A percentile compares a stretch with the other conserved stretches of the same genome.
phyloP scores from a whole-genome alignment of 1,284 basidiomycete species.

The Puccinia hordei region DNA sequence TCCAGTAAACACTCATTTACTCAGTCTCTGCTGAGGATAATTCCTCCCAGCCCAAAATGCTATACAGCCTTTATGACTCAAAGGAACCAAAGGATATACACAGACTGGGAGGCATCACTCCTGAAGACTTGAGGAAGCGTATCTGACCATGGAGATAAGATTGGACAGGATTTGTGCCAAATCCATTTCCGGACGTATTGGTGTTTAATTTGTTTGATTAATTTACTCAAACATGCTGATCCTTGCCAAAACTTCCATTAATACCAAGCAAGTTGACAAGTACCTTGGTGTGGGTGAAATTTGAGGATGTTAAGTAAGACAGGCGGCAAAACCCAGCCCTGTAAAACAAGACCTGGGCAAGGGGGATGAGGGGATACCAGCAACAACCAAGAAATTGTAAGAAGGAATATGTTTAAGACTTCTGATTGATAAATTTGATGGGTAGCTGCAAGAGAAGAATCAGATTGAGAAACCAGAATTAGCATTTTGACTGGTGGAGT shows the following conservation, averaged over 20 bases:
- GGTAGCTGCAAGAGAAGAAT: background rate
- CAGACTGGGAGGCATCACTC: too few species aligned
- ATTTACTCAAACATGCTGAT: conserved; percentile 12
- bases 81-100: too few species aligned
- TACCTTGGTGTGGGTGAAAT: conserved; percentile 42
- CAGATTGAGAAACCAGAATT: background rate
- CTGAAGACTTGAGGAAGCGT: background rate
- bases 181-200: conserved; percentile 38
- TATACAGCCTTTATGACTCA: too few species aligned
- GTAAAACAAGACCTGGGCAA: conserved; percentile 39
- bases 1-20: too few species aligned
- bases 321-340: conserved; percentile 38
- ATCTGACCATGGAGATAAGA: conserved; percentile 33
- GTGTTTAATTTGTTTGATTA: conserved; percentile 24
- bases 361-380: conserved; percentile 46
- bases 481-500: conserved; percentile 11
- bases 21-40: too few species aligned
- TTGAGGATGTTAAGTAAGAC: conserved; percentile 31
- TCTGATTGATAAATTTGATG: conserved; percentile 34
- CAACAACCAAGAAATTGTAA: conserved; percentile 31
- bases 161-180: background rate
- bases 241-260: conserved; percentile 49
- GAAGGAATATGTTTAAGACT: background rate
- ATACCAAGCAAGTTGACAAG: conserved; percentile 46
- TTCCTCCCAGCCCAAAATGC: too few species aligned